Evolutionary conservation across 1,284 basidiomycete species (phyloP), one percentile per base, ranked within the genome.

Genomic region (Rhizoctonia solani): DNA sequence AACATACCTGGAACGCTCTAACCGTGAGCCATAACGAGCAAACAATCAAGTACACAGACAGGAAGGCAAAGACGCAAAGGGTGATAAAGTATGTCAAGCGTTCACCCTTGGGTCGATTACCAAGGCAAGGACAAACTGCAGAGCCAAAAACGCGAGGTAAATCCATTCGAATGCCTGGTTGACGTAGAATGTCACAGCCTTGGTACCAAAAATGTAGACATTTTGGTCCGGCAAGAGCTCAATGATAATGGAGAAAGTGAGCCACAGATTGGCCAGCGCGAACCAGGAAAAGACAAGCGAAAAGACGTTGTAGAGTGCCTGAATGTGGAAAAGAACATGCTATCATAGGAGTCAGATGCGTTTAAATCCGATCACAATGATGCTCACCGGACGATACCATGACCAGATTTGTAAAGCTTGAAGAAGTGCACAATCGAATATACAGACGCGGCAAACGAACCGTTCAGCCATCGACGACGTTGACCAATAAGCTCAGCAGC

Each of bases 341-440:
- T 77, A 54, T 25, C 32, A 1, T 19, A 30, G 16, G 27, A n/a
- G 71, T 59, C 14, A 49, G n/a, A 4, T 23, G 47, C 16, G 19
- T 37, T 47, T 54, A 27, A 14, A 42, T n/a, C 21, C 3, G 34
- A 53, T n/a, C n/a, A n/a, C n/a, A n/a, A n/a, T n/a, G n/a, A n/a
- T n/a, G n/a, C 74, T 50, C 39, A 76, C 74, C 76, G 87, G 72
- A 93, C 86, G 66, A 89, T 84, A 27, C 89, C 89, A 73, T 95
- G 93, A 19, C 86, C 84, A 46, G 91, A 93, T 74, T 83, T 85
- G 79, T 98, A 98, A 65, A 98, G 83, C 71, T 87, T 83, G 81
- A 93, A 94, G 78, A 98, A 98, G 79, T 97, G 93, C 72, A 95
- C 90, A n/a, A 97, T 78, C 11, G 93, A 88, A 77, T 98, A 98